phyloP scores from a whole-genome alignment of 2,329 filamentous ascomycete genomes.

The Hypoxylon sp. region DNA sequence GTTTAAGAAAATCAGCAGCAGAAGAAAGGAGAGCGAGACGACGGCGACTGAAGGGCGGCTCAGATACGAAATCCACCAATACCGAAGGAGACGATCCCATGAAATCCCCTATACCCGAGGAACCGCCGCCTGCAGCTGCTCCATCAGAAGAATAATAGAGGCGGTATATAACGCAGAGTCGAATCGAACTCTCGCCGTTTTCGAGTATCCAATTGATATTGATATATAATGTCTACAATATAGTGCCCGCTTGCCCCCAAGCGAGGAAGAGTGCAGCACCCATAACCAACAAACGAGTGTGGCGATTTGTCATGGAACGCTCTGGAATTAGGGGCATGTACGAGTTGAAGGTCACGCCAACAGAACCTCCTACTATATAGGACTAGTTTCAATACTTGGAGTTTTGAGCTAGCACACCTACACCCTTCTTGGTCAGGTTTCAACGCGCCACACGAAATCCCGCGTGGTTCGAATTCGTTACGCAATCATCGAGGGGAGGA shows the following conservation, averaged over 20 bases:
- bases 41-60: conserved; percentile 53
- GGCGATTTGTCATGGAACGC: conserved; percentile 4
- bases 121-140: conserved; percentile 41
- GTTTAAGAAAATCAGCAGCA: conserved; percentile 70
- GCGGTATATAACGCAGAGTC: neutral
- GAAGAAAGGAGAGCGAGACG: conserved; percentile 55
- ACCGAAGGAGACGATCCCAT: conserved; percentile 46
- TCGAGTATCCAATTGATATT: conserved; percentile 31
- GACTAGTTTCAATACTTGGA: conserved; percentile 15
- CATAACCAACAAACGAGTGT: conserved; percentile 11
- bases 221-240: conserved; percentile 49
- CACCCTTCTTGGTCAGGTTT: neutral
- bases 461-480: neutral
- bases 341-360: conserved; percentile 1
- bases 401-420: conserved; percentile 1
- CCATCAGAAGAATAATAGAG: conserved; percentile 41
- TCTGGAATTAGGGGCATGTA: conserved; percentile 4
- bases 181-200: conserved; percentile 15
- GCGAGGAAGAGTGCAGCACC: conserved; percentile 21
- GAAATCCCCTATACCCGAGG: conserved; percentile 46
- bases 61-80: conserved; percentile 42
- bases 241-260: conserved; percentile 24
- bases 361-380: conserved; percentile 23
- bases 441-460: conserved; percentile 6
- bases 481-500: neutral